Evolutionary conservation across 1,284 basidiomycete genomes (phyloP), one percentile per base, ranked within the genome.

Genomic region (Lignosus rhinocerotis): DNA sequence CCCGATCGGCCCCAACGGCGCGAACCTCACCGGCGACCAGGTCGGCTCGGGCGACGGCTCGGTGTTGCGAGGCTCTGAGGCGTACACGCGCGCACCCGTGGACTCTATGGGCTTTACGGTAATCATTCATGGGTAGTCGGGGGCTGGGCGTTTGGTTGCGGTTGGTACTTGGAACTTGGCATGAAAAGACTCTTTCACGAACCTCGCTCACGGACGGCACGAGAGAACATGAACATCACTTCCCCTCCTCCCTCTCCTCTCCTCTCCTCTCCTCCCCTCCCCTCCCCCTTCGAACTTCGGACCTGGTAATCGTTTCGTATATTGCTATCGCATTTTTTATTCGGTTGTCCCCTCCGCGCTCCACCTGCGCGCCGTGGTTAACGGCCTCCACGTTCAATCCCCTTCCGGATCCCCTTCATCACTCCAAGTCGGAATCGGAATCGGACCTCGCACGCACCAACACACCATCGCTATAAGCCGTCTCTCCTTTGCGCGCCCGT

Each of bases 1-100:
- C 57, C 81, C 88, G 6, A 87, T 92, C 56, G 88, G 87, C 82
- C 84, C 87, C 9, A 89, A 90, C 65, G 86, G 86, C 51, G 84
- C 83, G 42, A 88, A 88, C 67, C 71, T 88, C 50, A 89, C 86
- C 33, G 85, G 85, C 19, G 85, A 84, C 38, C 80, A 82, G 44
- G 76, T 74, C 1, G 81, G 79, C 8, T 75, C 74, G 39, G 51
- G 59, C 17, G 62, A 56, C 52, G 67, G 62, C 14, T 60, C 66
- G 14, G 58, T 31, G 53, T 66, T 30, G 60, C 61, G 42, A 46
- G 61, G 44, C 48, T 67, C 9, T 69, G 48, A 59, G 54, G 14
- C 9, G 14, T 39, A 25, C 8, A 39, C 11, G 11, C 36, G 36
- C 36, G 34, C 34, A 36, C 11, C 34, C 25, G 2, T 25, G 25